Evolutionary conservation across 1,139 yeast species (phyloP).

Genomic region (Yamadazyma atmosphaerica): DNA sequence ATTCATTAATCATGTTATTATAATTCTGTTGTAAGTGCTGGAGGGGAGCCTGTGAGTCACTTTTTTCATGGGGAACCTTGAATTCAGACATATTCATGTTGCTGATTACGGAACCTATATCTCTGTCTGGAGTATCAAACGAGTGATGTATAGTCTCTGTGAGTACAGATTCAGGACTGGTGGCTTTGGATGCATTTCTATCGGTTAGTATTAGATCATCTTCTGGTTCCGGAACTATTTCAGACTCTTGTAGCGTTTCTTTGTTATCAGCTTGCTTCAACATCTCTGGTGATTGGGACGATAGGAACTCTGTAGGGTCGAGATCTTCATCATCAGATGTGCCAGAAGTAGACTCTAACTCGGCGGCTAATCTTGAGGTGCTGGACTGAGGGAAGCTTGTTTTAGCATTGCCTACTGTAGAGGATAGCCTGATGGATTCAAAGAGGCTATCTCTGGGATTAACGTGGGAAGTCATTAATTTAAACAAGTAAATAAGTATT

Average conservation of each 20-base stretch:
- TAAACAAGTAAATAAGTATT: background rate
- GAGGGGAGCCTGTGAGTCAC: conserved; percentile 21
- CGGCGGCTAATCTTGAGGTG: background rate
- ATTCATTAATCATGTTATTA: conserved; percentile 20
- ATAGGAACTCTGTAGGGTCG: conserved; percentile 31
- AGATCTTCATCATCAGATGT: conserved; percentile 29
- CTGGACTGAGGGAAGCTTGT: background rate
- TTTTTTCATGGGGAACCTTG: background rate
- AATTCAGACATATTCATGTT: background rate
- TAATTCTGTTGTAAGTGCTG: conserved; percentile 27
- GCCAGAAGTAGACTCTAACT: conserved; percentile 18
- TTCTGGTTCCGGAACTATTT: too few species aligned
- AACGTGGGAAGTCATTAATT: too few species aligned
- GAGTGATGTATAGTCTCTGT: conserved; percentile 10
- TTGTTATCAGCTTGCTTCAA: background rate
- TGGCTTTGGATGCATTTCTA: background rate
- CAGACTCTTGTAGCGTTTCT: too few species aligned
- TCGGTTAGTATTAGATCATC: too few species aligned
- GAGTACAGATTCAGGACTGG: conserved; percentile 12
- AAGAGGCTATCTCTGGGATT: conserved; percentile 7
- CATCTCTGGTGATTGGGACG: conserved; percentile 19
- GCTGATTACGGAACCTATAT: conserved; percentile 1
- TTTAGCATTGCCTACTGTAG: conserved; percentile 12
- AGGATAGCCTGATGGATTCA: conserved; percentile 20
- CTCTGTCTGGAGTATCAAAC: background rate